Evolutionary conservation across 2,329 filamentous ascomycete genomes (phyloP).

Genomic region (Blumeria graminis): DNA sequence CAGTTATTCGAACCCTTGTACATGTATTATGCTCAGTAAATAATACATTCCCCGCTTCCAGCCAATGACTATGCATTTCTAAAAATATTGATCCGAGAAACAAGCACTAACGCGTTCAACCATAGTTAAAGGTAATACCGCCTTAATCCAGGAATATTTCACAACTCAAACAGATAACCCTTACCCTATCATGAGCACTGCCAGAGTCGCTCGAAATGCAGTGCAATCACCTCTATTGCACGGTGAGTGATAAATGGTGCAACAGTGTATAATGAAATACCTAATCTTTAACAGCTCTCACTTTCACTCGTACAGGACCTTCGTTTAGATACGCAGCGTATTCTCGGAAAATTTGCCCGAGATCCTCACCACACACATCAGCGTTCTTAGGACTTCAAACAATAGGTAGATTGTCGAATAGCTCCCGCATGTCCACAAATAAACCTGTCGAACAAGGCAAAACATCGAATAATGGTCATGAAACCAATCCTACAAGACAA

Average conservation of each 20-base stretch:
- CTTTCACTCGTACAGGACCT: conserved; percentile 5
- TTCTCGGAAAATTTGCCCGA: conserved; percentile 15
- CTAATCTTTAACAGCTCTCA: background rate
- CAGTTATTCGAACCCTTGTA: no score
- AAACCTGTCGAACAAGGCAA: conserved; percentile 44
- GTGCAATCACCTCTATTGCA: conserved; percentile 13
- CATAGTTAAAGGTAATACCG: no score
- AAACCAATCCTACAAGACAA: conserved; percentile 9
- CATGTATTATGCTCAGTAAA: no score
- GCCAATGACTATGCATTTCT: no score
- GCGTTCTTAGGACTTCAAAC: conserved; percentile 33
- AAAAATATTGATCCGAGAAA: no score
- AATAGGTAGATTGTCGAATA: conserved; percentile 30
- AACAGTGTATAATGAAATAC: no score
- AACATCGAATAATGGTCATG: conserved; percentile 8
- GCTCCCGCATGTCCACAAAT: conserved; percentile 41
- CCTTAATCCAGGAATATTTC: no score
- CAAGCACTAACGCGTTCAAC: no score
- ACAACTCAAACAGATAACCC: no score
- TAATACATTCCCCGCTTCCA: no score
- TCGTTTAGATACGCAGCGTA: conserved; percentile 14
- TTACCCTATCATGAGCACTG: conserved; percentile 13
- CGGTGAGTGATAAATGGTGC: conserved; percentile 7
- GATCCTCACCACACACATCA: conserved; percentile 16
- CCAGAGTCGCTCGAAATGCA: conserved; percentile 16